phyloP scores from a whole-genome alignment of 225 moss, liverwort and hornwort genomes.

The Bryoerythrophyllum caledonicum region DNA sequence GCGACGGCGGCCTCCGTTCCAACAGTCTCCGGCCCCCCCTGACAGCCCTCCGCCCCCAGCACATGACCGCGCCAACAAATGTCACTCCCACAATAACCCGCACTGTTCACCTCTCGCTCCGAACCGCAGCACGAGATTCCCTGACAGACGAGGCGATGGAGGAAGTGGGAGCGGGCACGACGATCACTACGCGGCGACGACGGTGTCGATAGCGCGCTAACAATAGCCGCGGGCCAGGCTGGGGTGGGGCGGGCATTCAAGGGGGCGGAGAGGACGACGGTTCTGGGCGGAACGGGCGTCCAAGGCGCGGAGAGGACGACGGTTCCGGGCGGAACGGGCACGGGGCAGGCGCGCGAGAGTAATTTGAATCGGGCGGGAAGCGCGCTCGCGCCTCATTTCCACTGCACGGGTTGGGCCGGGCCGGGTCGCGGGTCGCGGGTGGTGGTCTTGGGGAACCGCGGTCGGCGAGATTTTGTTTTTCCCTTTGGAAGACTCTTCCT shows the following conservation, averaged over 20 bases:
- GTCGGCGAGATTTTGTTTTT: background rate
- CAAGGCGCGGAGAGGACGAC: background rate
- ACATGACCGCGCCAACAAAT: conserved; percentile 24
- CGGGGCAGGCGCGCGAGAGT: background rate
- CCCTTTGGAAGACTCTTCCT: background rate
- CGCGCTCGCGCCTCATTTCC: conserved; percentile 12
- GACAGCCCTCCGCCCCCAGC: conserved; percentile 10
- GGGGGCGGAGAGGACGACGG: background rate
- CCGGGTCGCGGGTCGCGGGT: too few species aligned
- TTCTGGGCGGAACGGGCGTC: background rate
- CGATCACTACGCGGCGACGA: background rate
- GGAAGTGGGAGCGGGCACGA: too few species aligned
- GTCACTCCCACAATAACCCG: background rate
- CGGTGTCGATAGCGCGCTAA: background rate
- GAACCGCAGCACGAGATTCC: background rate
- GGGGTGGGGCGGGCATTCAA: too few species aligned
- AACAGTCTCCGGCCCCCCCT: conserved; percentile 21
- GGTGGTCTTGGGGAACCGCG: background rate
- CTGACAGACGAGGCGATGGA: background rate
- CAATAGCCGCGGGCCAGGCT: conserved; percentile 16
- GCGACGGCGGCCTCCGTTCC: conserved; percentile 1
- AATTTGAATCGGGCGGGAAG: conserved; percentile 30
- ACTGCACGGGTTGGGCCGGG: background rate
- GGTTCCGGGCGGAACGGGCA: background rate
- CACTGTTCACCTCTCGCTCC: background rate